Evolutionary conservation across 1,284 basidiomycete species (phyloP).

Genomic region (Schizophyllum commune): DNA sequence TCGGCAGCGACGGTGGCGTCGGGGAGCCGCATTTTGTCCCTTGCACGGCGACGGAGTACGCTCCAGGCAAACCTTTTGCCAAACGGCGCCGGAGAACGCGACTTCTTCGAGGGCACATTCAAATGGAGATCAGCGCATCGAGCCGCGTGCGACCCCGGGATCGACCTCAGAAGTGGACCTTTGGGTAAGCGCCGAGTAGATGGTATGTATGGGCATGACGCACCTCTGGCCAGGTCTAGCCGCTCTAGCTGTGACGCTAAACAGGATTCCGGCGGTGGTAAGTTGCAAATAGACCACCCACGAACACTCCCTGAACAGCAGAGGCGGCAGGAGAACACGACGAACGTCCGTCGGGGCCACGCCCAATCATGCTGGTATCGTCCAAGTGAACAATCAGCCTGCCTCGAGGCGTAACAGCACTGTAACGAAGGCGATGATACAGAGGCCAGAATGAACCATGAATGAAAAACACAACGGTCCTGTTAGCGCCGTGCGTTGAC

Average conservation of each 20-base stretch:
- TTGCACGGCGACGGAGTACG: background rate
- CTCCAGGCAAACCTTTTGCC: background rate
- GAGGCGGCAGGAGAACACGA: no score
- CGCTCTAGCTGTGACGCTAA: no score
- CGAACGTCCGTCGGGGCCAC: no score
- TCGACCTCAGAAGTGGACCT: background rate
- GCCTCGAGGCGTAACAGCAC: background rate
- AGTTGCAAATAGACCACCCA: no score
- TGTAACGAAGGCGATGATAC: background rate
- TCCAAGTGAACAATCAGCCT: background rate
- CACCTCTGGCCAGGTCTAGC: background rate
- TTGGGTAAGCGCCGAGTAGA: background rate
- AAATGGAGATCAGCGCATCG: background rate
- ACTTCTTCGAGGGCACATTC: background rate
- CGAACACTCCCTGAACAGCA: no score
- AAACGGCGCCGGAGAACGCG: background rate
- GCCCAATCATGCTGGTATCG: no score
- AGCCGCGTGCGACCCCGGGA: no score
- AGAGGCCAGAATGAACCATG: background rate
- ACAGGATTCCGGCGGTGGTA: no score
- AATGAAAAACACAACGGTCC: background rate
- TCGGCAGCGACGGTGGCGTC: no score
- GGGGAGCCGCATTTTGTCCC: background rate
- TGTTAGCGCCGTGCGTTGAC: background rate
- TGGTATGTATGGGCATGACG: background rate